A percentile compares a stretch with the other conserved stretches of the same genome.
Evolutionary conservation across 345 rosid species (phyloP).

Genomic region (Citrus unshiu): DNA sequence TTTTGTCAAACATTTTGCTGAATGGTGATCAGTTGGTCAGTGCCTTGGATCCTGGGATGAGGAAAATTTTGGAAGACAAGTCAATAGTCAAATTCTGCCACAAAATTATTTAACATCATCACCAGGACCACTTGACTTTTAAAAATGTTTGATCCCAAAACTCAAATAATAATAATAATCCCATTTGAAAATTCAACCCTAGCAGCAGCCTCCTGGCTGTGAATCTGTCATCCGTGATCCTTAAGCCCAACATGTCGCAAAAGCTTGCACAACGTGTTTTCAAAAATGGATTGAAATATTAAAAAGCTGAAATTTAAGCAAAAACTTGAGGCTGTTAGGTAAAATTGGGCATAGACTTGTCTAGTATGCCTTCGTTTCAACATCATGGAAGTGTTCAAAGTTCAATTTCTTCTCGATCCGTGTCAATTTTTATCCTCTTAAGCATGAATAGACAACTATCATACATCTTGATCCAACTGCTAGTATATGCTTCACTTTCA

Average conservation of each 20-base stretch:
- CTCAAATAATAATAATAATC: neutral
- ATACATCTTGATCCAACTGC: neutral
- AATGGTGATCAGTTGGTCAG: neutral
- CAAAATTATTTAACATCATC: neutral
- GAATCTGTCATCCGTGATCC: neutral
- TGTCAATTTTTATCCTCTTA: conserved; percentile 15
- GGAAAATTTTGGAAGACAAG: neutral
- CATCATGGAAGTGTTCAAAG: neutral
- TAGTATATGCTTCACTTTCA: neutral
- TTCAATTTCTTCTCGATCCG: neutral
- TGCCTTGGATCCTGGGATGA: neutral
- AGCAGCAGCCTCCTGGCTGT: neutral
- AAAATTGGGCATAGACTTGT: neutral
- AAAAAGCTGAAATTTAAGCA: neutral
- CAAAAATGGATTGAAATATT: neutral
- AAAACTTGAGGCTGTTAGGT: neutral
- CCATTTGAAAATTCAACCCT: conserved; percentile 1
- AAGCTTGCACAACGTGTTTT: neutral
- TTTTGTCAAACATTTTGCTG: conserved; percentile 4
- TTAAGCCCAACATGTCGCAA: neutral
- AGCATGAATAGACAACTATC: conserved; percentile 13
- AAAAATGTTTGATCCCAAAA: conserved; percentile 3
- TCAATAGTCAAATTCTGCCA: conserved; percentile 7
- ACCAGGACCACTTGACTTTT: conserved; percentile 3
- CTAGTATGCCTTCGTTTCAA: neutral